Base-by-base conservation (phyloP, 2,329 filamentous ascomycete genomes). In the Penicillium sp. region DNA sequence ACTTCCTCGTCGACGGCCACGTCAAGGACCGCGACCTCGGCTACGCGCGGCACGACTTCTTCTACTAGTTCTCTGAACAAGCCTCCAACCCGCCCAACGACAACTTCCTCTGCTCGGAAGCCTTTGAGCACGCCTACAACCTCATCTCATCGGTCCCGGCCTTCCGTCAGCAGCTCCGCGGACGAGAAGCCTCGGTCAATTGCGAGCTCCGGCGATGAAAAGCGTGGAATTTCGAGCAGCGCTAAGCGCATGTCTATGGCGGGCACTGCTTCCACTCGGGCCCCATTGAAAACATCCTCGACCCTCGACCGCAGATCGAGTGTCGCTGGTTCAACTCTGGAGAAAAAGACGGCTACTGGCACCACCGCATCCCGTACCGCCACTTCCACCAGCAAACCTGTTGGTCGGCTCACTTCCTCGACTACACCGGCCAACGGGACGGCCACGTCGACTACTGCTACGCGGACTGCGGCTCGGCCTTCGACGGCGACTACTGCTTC, bases 211-310 rank as follows among this genome's bases (percentile, higher is more conserved):
- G 69, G 70, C 13, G 72, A 74, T 48, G 72, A 74, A 50, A 69
- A 64, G 50, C 67, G 62, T 42, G 69, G 69, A 4, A 70, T 74
- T 42, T 68, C 69, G 9, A 61, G 67, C 20, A 63, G 65, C 6
- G 69, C 70, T 32, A 75, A 74, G 59, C 65, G 71, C 36, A 69
- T 71, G 64, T 74, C 72, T 4, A 60, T 74, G 44, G 68, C 63
- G 7, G 64, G 70, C 4, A 68, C 64, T 10, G 52, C 68, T 0
- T 59, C 65, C 34, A 63, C 65, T 13, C 61, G 68, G 13, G 55
- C 69, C 7, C 62, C 69, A 5, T 44, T 59, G 22, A 69, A 63
- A 52, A 48, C 67, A 3, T 56, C 68, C 8, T 62, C 66, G 29
- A 61, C 61, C 6, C 34, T 65, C 23, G 68, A 72, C 41, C 65